Evolutionary conservation across 306 rosid genomes (phyloP), one percentile per base, ranked within the genome.

Genomic region (Rubus idaeus): DNA sequence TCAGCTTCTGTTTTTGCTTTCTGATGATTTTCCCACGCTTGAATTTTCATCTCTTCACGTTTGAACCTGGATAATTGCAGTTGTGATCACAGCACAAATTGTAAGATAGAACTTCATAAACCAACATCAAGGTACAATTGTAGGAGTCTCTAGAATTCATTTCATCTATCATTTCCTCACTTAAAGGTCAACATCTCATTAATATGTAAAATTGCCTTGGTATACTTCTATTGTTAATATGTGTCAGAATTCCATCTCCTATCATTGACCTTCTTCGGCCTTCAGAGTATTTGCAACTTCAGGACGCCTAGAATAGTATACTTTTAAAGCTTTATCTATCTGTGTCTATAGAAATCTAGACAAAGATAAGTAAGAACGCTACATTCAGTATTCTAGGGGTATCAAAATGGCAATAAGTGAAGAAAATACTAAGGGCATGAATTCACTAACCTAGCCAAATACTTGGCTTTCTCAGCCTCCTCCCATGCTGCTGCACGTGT

Each of bases 1-100:
- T 94, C 91, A 55, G 98, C 96, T 84, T 94, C 98, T 58, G 97
- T 88, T 89, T 92, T 92, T 49, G 98, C 98, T 80, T 92, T 94
- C 85, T 94, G 88, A 76, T 91, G 98, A 87, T 92, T 94, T 79
- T 92, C 97, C 98, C 98, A 94, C 2, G 92, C 98, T 85, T 90
- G 93, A 74, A 94, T 90, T 77, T 92, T 94, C 96, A 92, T 88
- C 86, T 92, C 98, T 84, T 94, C 96, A 8, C 91, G 95, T 87
- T 94, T 94, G 88, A 92, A 94, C 85, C 98, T 94, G 87, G 77
- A 77, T 11, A 79, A 75, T 78, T 56, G 73, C 72, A 78, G 79
- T 42, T 84, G 79, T 12, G 44, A 73, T 79, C 76, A 86, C 78
- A 77, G 55, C 79, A 84, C 13, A 80, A 68, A 21, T 39, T 46